Evolutionary conservation across 805 yeast species (phyloP).

Genomic region (Metschnikowia dekortorum): DNA sequence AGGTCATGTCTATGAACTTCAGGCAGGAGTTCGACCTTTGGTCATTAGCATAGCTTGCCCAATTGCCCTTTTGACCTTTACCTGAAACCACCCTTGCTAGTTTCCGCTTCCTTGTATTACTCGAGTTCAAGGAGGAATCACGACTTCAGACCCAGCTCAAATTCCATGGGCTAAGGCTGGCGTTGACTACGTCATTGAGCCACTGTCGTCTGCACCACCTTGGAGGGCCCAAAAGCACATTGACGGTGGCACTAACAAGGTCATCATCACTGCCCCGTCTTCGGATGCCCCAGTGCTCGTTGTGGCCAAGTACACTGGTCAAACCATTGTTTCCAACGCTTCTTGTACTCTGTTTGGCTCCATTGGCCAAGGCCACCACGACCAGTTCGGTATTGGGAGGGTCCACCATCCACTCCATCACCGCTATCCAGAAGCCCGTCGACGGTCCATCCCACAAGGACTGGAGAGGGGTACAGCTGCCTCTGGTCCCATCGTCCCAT

Average conservation of each 20-base stretch:
- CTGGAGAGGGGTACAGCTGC: slow-evolving; percentile 99
- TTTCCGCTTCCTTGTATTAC: too few relatives aligned
- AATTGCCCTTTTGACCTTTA: too few relatives aligned
- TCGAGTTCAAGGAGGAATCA: too few relatives aligned
- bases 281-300: slow-evolving; percentile 94
- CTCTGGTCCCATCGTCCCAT: slow-evolving; percentile 91
- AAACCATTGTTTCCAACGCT: slow-evolving; percentile 81
- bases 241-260: slow-evolving; percentile 91
- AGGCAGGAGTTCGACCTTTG: too few relatives aligned
- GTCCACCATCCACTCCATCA: slow-evolving; percentile 93
- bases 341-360: slow-evolving; percentile 95
- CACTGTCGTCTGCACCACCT: slow-evolving; percentile 88
- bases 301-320: slow-evolving; percentile 71
- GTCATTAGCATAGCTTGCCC: too few relatives aligned
- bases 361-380: slow-evolving; percentile 86
- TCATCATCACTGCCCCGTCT: slow-evolving; percentile 91
- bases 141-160: slow-evolving; percentile 58
- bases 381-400: slow-evolving; percentile 82
- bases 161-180: slow-evolving; percentile 86
- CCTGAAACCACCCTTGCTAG: too few relatives aligned
- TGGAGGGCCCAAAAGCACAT: slow-evolving; percentile 79
- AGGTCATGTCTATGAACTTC: too few relatives aligned
- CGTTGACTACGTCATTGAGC: slow-evolving; percentile 86
- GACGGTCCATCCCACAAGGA: slow-evolving; percentile 97
- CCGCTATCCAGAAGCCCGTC: slow-evolving; percentile 94